phyloP scores from a whole-genome alignment of 306 rosid species.

The Acacia acuminata region DNA sequence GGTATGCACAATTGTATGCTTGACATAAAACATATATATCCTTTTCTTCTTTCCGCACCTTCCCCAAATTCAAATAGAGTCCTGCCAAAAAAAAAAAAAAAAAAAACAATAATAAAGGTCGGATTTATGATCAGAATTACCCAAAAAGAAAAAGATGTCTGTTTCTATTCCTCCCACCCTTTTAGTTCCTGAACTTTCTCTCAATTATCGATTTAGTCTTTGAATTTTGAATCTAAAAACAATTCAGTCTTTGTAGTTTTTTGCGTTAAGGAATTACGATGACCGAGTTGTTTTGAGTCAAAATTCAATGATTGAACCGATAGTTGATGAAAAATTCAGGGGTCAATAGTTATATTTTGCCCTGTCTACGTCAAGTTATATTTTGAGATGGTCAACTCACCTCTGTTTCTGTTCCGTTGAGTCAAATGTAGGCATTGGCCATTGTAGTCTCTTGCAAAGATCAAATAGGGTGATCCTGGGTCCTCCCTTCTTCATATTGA shows the following conservation, averaged over 20 bases:
- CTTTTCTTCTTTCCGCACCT: slow-evolving; percentile 48
- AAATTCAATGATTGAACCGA: neutral
- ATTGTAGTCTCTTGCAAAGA: slow-evolving; percentile 71
- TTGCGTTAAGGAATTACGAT: neutral
- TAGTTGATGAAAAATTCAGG: neutral
- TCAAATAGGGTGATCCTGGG: slow-evolving; percentile 66
- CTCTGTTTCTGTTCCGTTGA: slow-evolving; percentile 65
- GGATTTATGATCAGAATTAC: neutral
- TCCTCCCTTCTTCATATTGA: slow-evolving; percentile 83
- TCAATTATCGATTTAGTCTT: too few relatives aligned
- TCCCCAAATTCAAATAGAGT: slow-evolving; percentile 48
- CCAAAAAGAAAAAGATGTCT: neutral
- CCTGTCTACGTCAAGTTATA: neutral
- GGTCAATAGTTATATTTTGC: neutral
- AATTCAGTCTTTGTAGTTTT: too few relatives aligned
- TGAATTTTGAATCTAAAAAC: neutral
- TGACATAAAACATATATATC: slow-evolving; percentile 62
- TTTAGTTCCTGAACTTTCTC: neutral
- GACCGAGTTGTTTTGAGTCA: neutral
- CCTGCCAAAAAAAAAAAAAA: slow-evolving; percentile 39
- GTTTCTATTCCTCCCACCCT: neutral
- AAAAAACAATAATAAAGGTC: neutral
- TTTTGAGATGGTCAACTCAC: slow-evolving; percentile 35
- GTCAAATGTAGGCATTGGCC: slow-evolving; percentile 74
- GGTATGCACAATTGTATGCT: slow-evolving; percentile 70